Evolutionary conservation across 176 grass and related monocot genomes (phyloP), one percentile per base, ranked within the genome.

Genomic region (Ensete glaucum): DNA sequence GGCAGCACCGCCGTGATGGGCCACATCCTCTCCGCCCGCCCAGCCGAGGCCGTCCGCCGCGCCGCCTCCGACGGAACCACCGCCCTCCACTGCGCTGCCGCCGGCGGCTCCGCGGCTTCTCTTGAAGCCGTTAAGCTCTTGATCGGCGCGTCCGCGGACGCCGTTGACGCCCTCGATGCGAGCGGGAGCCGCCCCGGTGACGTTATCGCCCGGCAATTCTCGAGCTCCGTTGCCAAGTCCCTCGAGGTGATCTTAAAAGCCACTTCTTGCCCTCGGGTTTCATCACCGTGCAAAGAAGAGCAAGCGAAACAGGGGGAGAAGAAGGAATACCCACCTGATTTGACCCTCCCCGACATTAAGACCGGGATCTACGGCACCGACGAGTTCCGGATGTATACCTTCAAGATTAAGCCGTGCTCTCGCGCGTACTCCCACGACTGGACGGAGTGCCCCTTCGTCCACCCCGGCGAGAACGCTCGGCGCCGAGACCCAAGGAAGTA

Each of bases 81-180:
- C 8, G 88, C 91, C 14, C 85, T 95, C 23, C 91, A 95, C 88
- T 95, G 91, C 24, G 91, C 91, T 2, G 85, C 91, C 16, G 88
- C 88, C 26, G 85, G 91, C 17, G 91, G 85, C 3, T 88, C 91
- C 8, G 22, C 75, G 23, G 34, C 58, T 14, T 83, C 83, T 7
- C 80, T 88, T 13, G 85, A 91, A 2, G 74, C 91, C 8, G 79
- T 95, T 17, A 79, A 77, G 55, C 52, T 95, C 59, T 82, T 95
- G 17, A 76, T 95, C 1, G 81, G 34, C 0, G 83, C 83, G 1
- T 88, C 88, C 14, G 85, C 85, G 10, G 83, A 91, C 49, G 22
- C 21, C 9, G 43, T 54, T 1, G 72, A 82, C 7, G 78, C 78
- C 17, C 53, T 13, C 14, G 91, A 95, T 74, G 85, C 81, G 20